These are phyloP conservation scores for Aspergillus thermomutatus DNA, from an alignment of 2,329 filamentous ascomycete species.

Conservation along the genomic window DNA sequence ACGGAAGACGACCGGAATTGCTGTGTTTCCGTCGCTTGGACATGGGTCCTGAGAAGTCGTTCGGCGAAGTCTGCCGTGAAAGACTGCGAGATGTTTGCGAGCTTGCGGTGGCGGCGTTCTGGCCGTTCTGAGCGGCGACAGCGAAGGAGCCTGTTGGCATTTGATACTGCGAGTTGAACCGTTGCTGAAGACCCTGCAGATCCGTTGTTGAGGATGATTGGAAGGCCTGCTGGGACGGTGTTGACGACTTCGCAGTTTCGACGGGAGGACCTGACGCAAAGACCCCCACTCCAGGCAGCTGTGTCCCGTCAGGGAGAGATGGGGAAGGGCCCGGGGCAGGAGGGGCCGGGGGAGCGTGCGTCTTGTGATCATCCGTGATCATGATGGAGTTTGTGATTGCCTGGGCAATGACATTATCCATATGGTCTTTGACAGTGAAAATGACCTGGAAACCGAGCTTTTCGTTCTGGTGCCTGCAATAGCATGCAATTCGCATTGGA, in stretches of 20 bases:
- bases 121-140: conserved; percentile 31
- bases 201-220: conserved; percentile 62
- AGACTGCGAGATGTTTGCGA: conserved; percentile 59
- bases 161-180: conserved; percentile 44
- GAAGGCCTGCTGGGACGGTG: conserved; percentile 44
- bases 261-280: conserved; percentile 37
- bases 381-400: conserved; percentile 84
- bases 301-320: conserved; percentile 35
- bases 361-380: conserved; percentile 98
- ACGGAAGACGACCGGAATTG: conserved; percentile 65
- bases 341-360: conserved; percentile 53
- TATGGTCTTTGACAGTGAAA: conserved; percentile 84
- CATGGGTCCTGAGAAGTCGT: conserved; percentile 59
- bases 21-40: conserved; percentile 82
- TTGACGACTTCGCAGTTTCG: conserved; percentile 28
- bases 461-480: conserved; percentile 91
- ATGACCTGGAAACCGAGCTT: conserved; percentile 91
- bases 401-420: conserved; percentile 75
- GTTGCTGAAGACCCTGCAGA: conserved; percentile 57
- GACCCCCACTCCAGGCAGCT: conserved; percentile 42
- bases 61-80: conserved; percentile 72
- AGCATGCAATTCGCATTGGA: conserved; percentile 95
- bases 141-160: conserved; percentile 38
- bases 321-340: conserved; percentile 33
- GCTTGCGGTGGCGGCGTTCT: conserved; percentile 35